Percentiles rank a stretch among this genome's conserved stretches.
phyloP scores from a whole-genome alignment of 495 filamentous ascomycete genomes.

The Podospora pseudoanserina region DNA sequence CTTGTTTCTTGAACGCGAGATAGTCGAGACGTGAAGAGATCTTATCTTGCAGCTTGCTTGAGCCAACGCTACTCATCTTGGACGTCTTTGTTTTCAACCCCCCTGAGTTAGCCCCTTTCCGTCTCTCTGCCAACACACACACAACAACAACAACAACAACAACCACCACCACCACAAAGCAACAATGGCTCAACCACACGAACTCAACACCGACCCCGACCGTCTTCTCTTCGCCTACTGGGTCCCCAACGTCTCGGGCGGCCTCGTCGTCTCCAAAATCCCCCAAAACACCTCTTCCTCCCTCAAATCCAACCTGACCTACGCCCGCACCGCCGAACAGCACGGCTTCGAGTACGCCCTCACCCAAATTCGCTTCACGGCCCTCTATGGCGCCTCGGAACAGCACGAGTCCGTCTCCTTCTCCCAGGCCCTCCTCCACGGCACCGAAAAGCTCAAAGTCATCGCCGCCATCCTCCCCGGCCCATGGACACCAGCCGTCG shows the following conservation, averaged over 20 bases:
- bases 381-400: conserved; percentile 47
- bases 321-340: conserved; percentile 44
- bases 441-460: conserved; percentile 42
- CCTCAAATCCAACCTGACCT: conserved; percentile 42
- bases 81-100: neutral
- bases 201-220: conserved; percentile 22
- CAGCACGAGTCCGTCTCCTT: conserved; percentile 51
- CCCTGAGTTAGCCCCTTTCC: neutral
- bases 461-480: conserved; percentile 50
- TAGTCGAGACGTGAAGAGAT: neutral
- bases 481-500: conserved; percentile 49
- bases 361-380: conserved; percentile 49
- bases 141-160: neutral
- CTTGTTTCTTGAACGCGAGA: neutral
- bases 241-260: conserved; percentile 50
- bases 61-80: neutral
- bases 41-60: neutral
- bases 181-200: neutral
- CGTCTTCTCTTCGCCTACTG: conserved; percentile 38
- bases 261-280: conserved; percentile 47
- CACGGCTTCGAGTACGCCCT: conserved; percentile 48
- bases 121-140: neutral
- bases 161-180: neutral
- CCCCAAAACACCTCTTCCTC: conserved; percentile 47
- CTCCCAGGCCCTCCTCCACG: conserved; percentile 45